Percentiles rank a stretch among this genome's conserved stretches.
Conservation (phyloP, 495 filamentous ascomycete species). For the Hyaloscypha bicolor region DNA sequence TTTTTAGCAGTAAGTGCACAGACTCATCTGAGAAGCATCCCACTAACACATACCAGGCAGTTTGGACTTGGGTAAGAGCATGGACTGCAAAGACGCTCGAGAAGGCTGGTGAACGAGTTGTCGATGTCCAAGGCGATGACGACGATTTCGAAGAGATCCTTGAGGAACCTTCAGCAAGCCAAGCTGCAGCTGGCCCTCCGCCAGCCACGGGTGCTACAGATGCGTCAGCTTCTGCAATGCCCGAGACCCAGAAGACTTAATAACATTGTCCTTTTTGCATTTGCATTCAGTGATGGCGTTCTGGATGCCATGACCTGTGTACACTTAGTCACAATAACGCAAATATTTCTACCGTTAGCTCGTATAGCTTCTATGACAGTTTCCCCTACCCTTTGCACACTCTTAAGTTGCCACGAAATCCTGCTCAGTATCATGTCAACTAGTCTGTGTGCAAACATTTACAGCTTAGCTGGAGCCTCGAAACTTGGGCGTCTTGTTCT, state of each 20-base stretch:
- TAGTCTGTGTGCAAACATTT: conserved; percentile 92
- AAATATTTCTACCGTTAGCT: not conserved
- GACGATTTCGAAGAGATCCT: conserved; percentile 67
- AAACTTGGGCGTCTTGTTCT: conserved; percentile 41
- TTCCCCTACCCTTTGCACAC: conserved; percentile 59
- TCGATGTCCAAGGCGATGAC: conserved; percentile 79
- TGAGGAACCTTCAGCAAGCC: conserved; percentile 4
- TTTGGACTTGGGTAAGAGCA: conserved; percentile 76
- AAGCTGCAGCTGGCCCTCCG: not conserved
- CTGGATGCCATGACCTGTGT: not conserved
- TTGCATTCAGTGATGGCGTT: conserved; percentile 4
- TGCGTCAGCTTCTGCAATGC: not conserved
- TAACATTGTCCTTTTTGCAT: conserved; percentile 5
- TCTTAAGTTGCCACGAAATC: conserved; percentile 87
- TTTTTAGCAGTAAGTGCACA: conserved; percentile 74
- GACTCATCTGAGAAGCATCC: conserved; percentile 9
- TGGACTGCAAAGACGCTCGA: conserved; percentile 71
- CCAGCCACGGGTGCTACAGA: not conserved
- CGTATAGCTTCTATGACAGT: not conserved
- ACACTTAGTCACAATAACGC: conserved; percentile 16
- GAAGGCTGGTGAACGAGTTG: conserved; percentile 73
- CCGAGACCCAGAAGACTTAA: conserved; percentile 23
- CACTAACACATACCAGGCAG: conserved; percentile 55
- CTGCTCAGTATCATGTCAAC: conserved; percentile 81
- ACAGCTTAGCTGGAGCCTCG: conserved; percentile 45